phyloP scores from a whole-genome alignment of 2,329 filamentous ascomycete genomes.

The Fusarium albidum region DNA sequence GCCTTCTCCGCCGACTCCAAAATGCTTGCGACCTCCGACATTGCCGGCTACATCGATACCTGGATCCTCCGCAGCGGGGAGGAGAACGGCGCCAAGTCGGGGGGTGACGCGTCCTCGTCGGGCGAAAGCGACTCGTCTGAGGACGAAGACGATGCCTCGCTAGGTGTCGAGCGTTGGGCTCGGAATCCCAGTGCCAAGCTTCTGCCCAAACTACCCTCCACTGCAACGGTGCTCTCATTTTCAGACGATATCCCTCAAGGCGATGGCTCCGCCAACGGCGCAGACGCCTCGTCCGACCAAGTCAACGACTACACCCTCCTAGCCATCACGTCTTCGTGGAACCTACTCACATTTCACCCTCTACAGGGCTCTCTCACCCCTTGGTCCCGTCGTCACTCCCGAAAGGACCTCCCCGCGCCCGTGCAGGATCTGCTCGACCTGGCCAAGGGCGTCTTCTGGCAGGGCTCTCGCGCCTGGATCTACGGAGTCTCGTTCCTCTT shows the following conservation, averaged over 20 bases:
- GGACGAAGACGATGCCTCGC: conserved; percentile 54
- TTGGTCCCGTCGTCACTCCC: conserved; percentile 87
- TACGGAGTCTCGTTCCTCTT: conserved; percentile 88
- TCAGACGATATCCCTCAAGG: conserved; percentile 55
- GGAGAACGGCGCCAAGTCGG: conserved; percentile 44
- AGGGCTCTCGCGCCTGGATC: conserved; percentile 80
- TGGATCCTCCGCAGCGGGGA: conserved; percentile 72
- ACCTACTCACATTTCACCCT: conserved; percentile 82
- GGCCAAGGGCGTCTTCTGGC: conserved; percentile 87
- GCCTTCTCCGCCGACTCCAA: conserved; percentile 83
- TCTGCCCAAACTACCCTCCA: conserved; percentile 72
- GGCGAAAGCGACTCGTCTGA: conserved; percentile 53
- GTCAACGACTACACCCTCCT: conserved; percentile 61
- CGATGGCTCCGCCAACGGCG: conserved; percentile 35
- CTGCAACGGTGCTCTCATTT: conserved; percentile 75
- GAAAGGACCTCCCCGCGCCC: conserved; percentile 75
- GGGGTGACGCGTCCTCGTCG: conserved; percentile 46
- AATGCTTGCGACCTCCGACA: conserved; percentile 80
- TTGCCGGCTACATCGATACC: conserved; percentile 86
- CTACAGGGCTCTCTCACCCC: conserved; percentile 78
- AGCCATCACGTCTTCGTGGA: conserved; percentile 62
- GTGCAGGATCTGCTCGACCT: conserved; percentile 80
- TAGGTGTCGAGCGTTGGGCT: conserved; percentile 69
- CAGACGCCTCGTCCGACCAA: conserved; percentile 38
- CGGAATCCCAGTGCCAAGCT: conserved; percentile 74